Evolutionary conservation across 2,329 filamentous ascomycete species (phyloP), one percentile per base, ranked within the genome.

Genomic region (Alternaria sp.): DNA sequence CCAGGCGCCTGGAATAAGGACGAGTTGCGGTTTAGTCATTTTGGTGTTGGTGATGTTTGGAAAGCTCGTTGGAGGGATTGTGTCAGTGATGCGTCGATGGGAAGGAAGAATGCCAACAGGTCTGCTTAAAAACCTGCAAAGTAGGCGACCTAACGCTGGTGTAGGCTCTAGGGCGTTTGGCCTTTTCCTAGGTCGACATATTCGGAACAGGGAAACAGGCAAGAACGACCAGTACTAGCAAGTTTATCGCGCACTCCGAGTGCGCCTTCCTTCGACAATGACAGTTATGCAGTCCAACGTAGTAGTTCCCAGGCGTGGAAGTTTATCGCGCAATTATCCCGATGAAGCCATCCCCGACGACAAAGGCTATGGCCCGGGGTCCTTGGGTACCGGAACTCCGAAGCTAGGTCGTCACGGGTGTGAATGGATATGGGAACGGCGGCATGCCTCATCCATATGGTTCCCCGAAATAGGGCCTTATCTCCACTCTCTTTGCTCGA

Each of bases 1-100:
- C 78, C 76, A 79, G 28, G 76, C 78, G 6, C 80, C 79, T 6
- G 78, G 78, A 5, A 82, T 60, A 33, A 81, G 66, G 53, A 82
- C 71, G 44, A 82, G 71, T 7, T 75, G 70, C 0, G 79, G 78
- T 64, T 79, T 79, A 6, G 68, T 21, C 67, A 72, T 75, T 33
- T 7, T 65, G 20, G 11, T 20, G 5, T 9, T 64, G 18, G 11
- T 23, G 18, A 5, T 12, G 25, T 28, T 28, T 20, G 23, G 6
- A 8, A 25, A 25, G 23, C 6, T 25, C 23, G 6, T 25, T 25
- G 23, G 23, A 25, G 23, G 6, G 23, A 8, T 25, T 7, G 23
- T 25, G 23, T 25, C 23, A 8, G 23, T 25, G 23, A 25, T 25
- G 23, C 23, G 23, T 25, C 23, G 23, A 25, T 25, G 23, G 23